Evolutionary conservation across 768 basidiomycete species (phyloP), one percentile per base, ranked within the genome.

Genomic region (Clavulina sp.): DNA sequence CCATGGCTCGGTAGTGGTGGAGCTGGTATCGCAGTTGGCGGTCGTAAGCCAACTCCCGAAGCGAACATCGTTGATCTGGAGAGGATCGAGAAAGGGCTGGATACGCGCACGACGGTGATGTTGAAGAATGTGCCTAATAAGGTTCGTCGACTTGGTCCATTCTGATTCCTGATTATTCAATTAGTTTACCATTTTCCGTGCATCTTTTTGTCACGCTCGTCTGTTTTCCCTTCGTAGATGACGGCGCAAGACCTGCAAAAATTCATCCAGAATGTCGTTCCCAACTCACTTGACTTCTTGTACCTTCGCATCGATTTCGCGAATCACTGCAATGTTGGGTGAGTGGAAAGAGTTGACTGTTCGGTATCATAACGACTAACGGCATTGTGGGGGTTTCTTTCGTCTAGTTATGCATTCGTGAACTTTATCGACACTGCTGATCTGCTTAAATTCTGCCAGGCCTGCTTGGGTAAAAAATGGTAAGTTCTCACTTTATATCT

Each of bases 61-160:
- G 28, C 28, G 54, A 81, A 82, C 59, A 70, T 72, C 57, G 62
- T 92, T 26, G 78, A 84, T 63, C 64, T 88, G 9, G 70, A 68
- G 40, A 71, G 71, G 53, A 89, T 92, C 58, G 83, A 82, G 63
- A 73, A 72, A 29, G 88, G 88, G 3, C 64, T 71, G 53, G 85
- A 88, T 58, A 85, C 80, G 32, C 72, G 86, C 30, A 85, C 84
- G 31, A 87, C 86, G 28, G 78, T 87, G 46, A 87, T 86, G 83
- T 77, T 85, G 56, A 87, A 89, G 67, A 92, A 92, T 60, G 84
- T 92, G 41, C 88, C 88, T 2, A 92, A 91, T 66, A 88, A 89
- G 52, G 56, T 62, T 44, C 52, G 46, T 52, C 31, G 5, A 6
- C 9, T 32, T 18, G 29, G 16, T 28, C 31, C 23, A 9, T 21